These are phyloP conservation scores for Chalciporus piperatus DNA, from an alignment of 768 basidiomycete species.

Conservation along the genomic window DNA sequence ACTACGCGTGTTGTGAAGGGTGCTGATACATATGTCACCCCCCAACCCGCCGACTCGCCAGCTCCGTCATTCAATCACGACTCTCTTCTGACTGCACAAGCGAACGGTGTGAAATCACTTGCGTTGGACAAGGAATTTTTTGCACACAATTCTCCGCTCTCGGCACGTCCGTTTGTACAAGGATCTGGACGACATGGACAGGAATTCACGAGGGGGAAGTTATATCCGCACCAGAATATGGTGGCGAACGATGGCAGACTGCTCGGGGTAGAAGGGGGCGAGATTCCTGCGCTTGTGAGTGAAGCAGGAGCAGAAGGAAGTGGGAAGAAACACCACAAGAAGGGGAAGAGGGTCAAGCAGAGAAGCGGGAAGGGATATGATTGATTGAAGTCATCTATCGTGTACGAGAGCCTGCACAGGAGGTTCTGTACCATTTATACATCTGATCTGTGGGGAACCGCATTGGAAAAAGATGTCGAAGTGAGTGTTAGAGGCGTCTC, in stretches of 20 bases:
- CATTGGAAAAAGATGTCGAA: background rate
- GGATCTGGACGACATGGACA: constrained; percentile 55
- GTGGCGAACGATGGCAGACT: constrained; percentile 78
- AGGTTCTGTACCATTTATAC: too few relatives aligned
- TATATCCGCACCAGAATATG: constrained; percentile 83
- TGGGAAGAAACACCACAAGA: constrained; percentile 86
- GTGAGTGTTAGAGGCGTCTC: constrained; percentile 2
- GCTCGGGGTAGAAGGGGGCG: constrained; percentile 42
- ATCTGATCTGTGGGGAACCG: background rate
- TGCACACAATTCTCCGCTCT: constrained; percentile 46
- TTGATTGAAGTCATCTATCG: constrained; percentile 21
- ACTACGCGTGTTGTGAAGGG: constrained; percentile 79
- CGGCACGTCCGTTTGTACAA: constrained; percentile 62
- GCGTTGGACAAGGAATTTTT: constrained; percentile 85
- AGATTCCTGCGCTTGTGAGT: constrained; percentile 42
- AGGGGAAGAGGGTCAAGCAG: constrained; percentile 77
- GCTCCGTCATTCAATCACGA: constrained; percentile 13
- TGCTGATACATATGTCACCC: constrained; percentile 76
- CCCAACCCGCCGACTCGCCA: background rate
- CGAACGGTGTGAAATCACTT: constrained; percentile 51
- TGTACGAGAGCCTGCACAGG: background rate
- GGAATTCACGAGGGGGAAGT: constrained; percentile 57
- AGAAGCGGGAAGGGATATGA: constrained; percentile 94
- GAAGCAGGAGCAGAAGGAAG: constrained; percentile 31
- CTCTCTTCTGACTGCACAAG: constrained; percentile 27